phyloP scores from a whole-genome alignment of 176 grass and related monocot genomes.

The Olyra latifolia region DNA sequence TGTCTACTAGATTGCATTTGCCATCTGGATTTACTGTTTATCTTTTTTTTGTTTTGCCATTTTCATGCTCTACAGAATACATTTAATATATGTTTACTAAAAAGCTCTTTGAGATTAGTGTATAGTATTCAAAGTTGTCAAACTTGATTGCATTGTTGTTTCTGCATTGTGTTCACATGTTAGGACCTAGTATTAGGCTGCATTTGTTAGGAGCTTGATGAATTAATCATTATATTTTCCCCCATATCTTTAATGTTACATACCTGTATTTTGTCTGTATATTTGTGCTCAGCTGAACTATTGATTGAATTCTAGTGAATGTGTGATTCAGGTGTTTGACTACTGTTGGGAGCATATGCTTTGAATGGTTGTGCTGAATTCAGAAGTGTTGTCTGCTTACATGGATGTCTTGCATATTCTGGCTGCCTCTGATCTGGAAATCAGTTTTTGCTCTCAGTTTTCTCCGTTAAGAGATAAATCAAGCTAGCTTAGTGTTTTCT shows the following conservation, averaged over 20 bases:
- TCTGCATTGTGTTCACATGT: background rate
- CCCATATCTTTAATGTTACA: background rate
- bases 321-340: conserved; percentile 86
- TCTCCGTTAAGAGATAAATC: conserved; percentile 48
- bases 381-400: conserved; percentile 78
- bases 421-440: conserved; percentile 65
- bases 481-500: conserved; percentile 46
- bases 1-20: background rate
- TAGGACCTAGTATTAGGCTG: background rate
- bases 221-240: background rate
- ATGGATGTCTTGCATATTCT: conserved; percentile 91
- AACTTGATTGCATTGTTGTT: background rate
- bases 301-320: conserved; percentile 75
- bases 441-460: conserved; percentile 53
- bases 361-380: conserved; percentile 95
- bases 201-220: background rate
- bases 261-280: conserved; percentile 38
- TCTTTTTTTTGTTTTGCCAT: background rate
- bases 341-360: conserved; percentile 75
- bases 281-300: conserved; percentile 54
- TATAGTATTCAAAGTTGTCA: background rate
- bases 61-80: background rate
- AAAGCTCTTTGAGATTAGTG: background rate
- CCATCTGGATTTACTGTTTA: background rate
- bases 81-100: background rate